Percentiles rank a stretch among this genome's conserved stretches.
Conservation (phyloP, 1,284 basidiomycete species). For the Limonomyces culmigenus region DNA sequence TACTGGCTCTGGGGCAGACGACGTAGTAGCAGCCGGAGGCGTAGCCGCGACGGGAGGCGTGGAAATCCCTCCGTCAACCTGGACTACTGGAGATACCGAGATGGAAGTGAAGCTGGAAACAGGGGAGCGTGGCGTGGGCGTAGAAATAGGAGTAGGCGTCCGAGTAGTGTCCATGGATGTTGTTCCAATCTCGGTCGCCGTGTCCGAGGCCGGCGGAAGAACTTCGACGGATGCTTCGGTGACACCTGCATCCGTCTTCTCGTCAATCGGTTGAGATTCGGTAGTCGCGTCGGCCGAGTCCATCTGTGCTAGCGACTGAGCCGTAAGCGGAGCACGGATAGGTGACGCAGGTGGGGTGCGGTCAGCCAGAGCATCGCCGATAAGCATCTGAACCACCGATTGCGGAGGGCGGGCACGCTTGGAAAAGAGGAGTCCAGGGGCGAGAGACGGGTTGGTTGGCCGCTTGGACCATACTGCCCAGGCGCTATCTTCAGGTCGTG, state of each 20-base stretch:
- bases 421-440: conserved; percentile 53
- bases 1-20: conserved; percentile 6
- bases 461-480: conserved; percentile 55
- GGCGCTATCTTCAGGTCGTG: conserved; percentile 5
- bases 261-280: background rate
- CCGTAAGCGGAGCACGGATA: background rate
- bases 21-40: conserved; percentile 1
- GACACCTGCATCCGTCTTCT: background rate
- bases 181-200: conserved; percentile 18
- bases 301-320: background rate
- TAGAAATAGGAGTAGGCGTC: conserved; percentile 24
- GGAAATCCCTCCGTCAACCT: conserved; percentile 5
- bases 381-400: conserved; percentile 26
- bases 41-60: conserved; percentile 5
- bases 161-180: too few relatives aligned
- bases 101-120: conserved; percentile 43
- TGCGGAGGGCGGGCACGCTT: conserved; percentile 38
- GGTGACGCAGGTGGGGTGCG: conserved; percentile 30
- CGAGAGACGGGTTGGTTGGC: conserved; percentile 37
- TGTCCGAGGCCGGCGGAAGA: conserved; percentile 10
- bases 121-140: conserved; percentile 37
- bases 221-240: background rate
- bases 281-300: background rate
- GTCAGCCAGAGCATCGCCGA: conserved; percentile 23
- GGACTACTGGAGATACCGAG: background rate